phyloP scores from a whole-genome alignment of 2,329 filamentous ascomycete species.

The Neopestalotiopsis sp. region DNA sequence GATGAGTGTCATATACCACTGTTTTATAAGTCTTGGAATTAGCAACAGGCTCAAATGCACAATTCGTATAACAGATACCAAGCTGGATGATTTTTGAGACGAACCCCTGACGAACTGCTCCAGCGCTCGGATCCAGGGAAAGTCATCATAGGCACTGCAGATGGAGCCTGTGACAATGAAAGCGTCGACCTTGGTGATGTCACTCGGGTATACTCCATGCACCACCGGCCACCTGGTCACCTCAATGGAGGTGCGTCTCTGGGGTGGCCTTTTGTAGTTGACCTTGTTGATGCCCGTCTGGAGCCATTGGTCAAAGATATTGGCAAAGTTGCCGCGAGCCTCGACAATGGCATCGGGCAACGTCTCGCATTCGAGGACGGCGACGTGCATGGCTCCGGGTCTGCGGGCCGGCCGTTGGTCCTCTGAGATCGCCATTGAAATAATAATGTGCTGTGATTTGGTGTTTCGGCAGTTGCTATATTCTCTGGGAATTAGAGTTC shows the following conservation, averaged over 20 bases:
- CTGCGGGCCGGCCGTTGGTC: not conserved
- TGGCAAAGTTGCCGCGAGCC: slow-evolving; percentile 17
- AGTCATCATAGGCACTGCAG: slow-evolving; percentile 16
- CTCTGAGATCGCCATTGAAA: not conserved
- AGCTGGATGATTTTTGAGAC: not conserved
- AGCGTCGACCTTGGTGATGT: slow-evolving; percentile 12
- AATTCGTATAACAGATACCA: not conserved
- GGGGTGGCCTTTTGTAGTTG: slow-evolving; percentile 1
- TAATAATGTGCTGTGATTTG: not conserved
- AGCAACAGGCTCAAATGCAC: not conserved
- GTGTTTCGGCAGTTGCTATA: not conserved
- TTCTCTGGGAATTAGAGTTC: slow-evolving; percentile 6
- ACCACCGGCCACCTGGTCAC: slow-evolving; percentile 14
- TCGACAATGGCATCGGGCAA: slow-evolving; percentile 4
- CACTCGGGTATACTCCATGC: slow-evolving; percentile 15
- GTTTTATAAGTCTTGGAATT: not conserved
- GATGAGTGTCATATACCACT: slow-evolving; percentile 16
- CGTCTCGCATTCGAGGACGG: slow-evolving; percentile 21
- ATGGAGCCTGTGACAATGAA: slow-evolving; percentile 20
- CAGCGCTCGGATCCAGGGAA: slow-evolving; percentile 17
- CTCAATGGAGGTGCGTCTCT: not conserved
- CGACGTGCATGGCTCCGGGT: slow-evolving; percentile 13
- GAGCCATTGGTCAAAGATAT: slow-evolving; percentile 20
- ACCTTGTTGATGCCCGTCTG: slow-evolving; percentile 9
- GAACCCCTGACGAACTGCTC: slow-evolving; percentile 12